A percentile compares a stretch with the other conserved stretches of the same genome.
Evolutionary conservation across 352 stramenopile species (phyloP).

Genomic region (Thalassiosira exigua): DNA sequence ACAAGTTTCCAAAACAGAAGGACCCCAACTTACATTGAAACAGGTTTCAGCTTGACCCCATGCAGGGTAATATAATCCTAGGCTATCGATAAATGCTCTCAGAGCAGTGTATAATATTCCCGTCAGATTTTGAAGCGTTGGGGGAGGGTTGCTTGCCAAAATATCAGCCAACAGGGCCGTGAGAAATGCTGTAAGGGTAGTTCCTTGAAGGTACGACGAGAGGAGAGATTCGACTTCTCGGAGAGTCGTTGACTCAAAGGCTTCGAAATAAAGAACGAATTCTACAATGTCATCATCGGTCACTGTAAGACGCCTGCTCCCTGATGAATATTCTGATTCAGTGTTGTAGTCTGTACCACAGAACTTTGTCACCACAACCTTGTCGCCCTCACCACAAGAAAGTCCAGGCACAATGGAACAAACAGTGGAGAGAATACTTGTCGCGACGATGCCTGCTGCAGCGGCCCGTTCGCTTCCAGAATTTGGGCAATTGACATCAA

Average conservation of each 20-base stretch:
- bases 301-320: not conserved
- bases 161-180: constrained; percentile 26
- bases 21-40: constrained; percentile 24
- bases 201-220: constrained; percentile 29
- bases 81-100: constrained; percentile 34
- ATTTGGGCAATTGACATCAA: constrained; percentile 18
- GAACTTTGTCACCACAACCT: constrained; percentile 35
- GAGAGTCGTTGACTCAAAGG: constrained; percentile 7
- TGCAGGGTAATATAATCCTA: constrained; percentile 47
- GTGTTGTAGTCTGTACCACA: constrained; percentile 20
- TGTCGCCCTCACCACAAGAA: constrained; percentile 17
- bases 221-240: constrained; percentile 21
- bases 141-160: constrained; percentile 1
- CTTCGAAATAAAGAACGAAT: constrained; percentile 26
- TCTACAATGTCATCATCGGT: constrained; percentile 35
- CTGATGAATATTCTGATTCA: constrained; percentile 9
- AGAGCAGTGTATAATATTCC: constrained; percentile 28
- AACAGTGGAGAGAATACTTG: constrained; percentile 20
- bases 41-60: constrained; percentile 47
- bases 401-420: constrained; percentile 22
- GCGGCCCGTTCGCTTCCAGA: constrained; percentile 11
- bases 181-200: constrained; percentile 25
- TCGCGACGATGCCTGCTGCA: constrained; percentile 16
- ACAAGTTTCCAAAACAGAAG: not conserved
- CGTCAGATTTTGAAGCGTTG: constrained; percentile 23